Percentiles rank a stretch among this genome's conserved stretches.
phyloP scores from a whole-genome alignment of 129 eudicot genomes.

The Deinandra increscens region DNA sequence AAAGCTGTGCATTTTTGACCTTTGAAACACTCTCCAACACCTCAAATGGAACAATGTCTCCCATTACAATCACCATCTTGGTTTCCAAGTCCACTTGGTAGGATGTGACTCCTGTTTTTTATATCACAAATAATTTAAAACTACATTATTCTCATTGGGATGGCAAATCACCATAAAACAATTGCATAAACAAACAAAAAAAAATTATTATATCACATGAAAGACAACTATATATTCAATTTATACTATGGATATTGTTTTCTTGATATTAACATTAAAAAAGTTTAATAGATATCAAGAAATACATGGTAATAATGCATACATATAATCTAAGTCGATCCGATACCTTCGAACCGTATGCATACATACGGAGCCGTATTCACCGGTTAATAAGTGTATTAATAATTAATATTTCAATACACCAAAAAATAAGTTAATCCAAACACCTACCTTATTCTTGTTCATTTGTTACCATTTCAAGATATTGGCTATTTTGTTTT shows the following conservation, averaged over 20 bases:
- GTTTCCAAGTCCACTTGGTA: constrained; percentile 90
- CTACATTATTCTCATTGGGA: constrained; percentile 14
- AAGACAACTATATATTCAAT: background rate
- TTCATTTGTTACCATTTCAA: background rate
- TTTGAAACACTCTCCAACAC: constrained; percentile 92
- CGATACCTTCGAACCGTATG: too few relatives aligned
- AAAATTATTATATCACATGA: background rate
- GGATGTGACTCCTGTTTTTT: constrained; percentile 77
- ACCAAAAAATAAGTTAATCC: background rate
- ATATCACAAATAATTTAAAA: background rate
- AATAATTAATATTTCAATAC: background rate
- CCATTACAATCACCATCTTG: constrained; percentile 90
- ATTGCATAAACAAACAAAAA: background rate
- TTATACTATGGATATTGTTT: background rate
- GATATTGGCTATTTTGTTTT: background rate
- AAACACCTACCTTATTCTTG: background rate
- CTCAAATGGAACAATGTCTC: constrained; percentile 87
- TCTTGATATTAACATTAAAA: too few relatives aligned
- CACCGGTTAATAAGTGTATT: background rate
- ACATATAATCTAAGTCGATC: too few relatives aligned
- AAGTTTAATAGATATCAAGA: too few relatives aligned
- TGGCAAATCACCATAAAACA: background rate
- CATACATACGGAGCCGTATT: too few relatives aligned
- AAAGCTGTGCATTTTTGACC: constrained; percentile 80
- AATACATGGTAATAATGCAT: too few relatives aligned